phyloP scores from a whole-genome alignment of 2,329 filamentous ascomycete species.

The Microdochium trichocladiopsis region DNA sequence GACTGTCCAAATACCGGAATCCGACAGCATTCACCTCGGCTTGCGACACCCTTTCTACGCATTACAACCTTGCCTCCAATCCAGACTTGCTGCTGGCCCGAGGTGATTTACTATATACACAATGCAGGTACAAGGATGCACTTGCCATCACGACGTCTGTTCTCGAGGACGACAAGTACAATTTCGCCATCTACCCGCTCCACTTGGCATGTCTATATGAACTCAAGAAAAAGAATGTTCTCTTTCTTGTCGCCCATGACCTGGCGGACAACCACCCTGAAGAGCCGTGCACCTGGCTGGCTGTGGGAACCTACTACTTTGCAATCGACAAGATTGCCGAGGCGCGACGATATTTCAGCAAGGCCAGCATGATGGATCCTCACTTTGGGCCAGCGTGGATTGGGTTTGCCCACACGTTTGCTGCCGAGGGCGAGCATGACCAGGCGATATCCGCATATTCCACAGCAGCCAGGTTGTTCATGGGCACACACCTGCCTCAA shows the following conservation, averaged over 20 bases:
- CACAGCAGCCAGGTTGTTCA: conserved; percentile 88
- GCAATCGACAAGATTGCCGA: conserved; percentile 84
- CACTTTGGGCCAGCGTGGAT: conserved; percentile 98
- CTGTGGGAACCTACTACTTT: conserved; percentile 93
- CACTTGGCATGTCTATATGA: conserved; percentile 90
- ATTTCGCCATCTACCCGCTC: conserved; percentile 81
- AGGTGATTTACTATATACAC: conserved; percentile 87
- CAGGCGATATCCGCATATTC: conserved; percentile 97
- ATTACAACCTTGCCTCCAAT: conserved; percentile 82
- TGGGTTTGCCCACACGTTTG: conserved; percentile 96
- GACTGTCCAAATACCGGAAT: conserved; percentile 90
- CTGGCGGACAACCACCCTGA: conserved; percentile 86
- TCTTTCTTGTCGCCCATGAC: conserved; percentile 90
- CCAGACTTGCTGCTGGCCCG: conserved; percentile 85
- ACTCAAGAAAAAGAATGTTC: conserved; percentile 74
- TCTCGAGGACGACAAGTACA: conserved; percentile 77
- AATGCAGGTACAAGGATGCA: conserved; percentile 87
- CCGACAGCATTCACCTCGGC: conserved; percentile 76
- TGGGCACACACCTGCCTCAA: conserved; percentile 92
- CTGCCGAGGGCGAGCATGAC: conserved; percentile 94
- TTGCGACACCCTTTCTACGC: conserved; percentile 84
- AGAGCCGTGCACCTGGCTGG: conserved; percentile 87
- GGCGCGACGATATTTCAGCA: conserved; percentile 91
- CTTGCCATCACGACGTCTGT: conserved; percentile 78
- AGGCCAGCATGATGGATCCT: conserved; percentile 94